These are phyloP conservation scores for Mucor circinelloides DNA, from an alignment of 371 early-diverging fungal species.

Conservation along the genomic window DNA sequence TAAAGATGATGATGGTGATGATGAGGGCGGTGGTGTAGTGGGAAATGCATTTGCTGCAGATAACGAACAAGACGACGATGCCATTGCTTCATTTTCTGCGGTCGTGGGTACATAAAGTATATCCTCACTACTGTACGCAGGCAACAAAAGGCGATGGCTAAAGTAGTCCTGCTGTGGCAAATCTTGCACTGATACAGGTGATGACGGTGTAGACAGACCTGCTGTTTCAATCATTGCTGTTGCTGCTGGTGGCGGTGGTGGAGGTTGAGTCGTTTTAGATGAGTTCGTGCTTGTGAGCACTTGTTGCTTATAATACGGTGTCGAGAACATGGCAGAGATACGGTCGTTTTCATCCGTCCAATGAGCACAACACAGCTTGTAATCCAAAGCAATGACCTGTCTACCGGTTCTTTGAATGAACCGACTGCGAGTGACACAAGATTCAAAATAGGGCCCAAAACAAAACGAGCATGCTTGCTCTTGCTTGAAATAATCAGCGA, in stretches of 20 bases:
- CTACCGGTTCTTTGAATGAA: slow-evolving; percentile 65
- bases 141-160: not conserved
- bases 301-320: slow-evolving; percentile 2
- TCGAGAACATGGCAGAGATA: slow-evolving; percentile 35
- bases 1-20: not conserved
- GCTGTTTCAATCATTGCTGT: not conserved
- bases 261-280: not conserved
- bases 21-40: not conserved
- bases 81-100: not conserved
- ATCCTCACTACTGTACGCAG: slow-evolving; percentile 2
- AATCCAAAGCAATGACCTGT: slow-evolving; percentile 39
- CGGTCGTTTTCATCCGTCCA: slow-evolving; percentile 49
- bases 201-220: not conserved
- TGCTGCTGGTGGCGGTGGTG: not conserved
- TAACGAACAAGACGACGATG: not conserved
- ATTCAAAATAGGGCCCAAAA: slow-evolving; percentile 85
- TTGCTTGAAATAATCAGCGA: slow-evolving; percentile 69
- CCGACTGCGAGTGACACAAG: slow-evolving; percentile 59
- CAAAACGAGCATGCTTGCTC: slow-evolving; percentile 83
- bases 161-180: not conserved
- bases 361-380: slow-evolving; percentile 45
- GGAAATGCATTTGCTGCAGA: not conserved
- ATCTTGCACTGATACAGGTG: not conserved
- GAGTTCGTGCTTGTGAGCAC: not conserved
- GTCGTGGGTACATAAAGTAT: not conserved